These are phyloP conservation scores for Torulaspora globosa DNA, from an alignment of 1,139 yeast species.

Conservation along the genomic window DNA sequence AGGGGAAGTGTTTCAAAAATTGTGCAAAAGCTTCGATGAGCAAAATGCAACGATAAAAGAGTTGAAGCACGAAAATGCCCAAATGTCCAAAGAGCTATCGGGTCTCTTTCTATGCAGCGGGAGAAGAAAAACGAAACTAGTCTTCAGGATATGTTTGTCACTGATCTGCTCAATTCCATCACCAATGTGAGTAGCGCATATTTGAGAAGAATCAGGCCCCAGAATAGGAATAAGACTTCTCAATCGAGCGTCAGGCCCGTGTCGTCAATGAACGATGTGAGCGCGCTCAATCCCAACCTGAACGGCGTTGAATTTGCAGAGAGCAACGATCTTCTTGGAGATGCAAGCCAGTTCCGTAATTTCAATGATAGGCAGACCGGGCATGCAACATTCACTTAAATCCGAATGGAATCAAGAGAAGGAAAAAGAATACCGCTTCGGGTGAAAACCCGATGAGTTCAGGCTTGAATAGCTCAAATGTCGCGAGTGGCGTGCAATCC, in stretches of 20 bases:
- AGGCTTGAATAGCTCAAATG: constrained; percentile 9
- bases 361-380: constrained; percentile 7
- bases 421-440: constrained; percentile 18
- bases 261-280: constrained; percentile 3
- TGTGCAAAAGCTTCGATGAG: constrained; percentile 23
- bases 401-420: constrained; percentile 35
- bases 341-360: constrained; percentile 4
- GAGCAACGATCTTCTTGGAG: constrained; percentile 4
- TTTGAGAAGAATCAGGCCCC: constrained; percentile 19
- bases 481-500: constrained; percentile 11
- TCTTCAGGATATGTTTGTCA: constrained; percentile 24
- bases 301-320: constrained; percentile 1
- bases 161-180: constrained; percentile 31
- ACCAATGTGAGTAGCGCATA: constrained; percentile 31
- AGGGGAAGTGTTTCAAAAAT: constrained; percentile 31
- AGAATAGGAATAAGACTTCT: constrained; percentile 6
- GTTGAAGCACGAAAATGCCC: constrained; percentile 15
- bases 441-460: constrained; percentile 1
- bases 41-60: constrained; percentile 18
- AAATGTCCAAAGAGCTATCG: constrained; percentile 7
- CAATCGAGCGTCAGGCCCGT: constrained; percentile 2
- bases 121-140: constrained; percentile 8
- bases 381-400: constrained; percentile 27
- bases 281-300: background rate
- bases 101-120: constrained; percentile 4